Base-by-base conservation (phyloP, 2,329 filamentous ascomycete species). In the Mycosphaerella arachidis region DNA sequence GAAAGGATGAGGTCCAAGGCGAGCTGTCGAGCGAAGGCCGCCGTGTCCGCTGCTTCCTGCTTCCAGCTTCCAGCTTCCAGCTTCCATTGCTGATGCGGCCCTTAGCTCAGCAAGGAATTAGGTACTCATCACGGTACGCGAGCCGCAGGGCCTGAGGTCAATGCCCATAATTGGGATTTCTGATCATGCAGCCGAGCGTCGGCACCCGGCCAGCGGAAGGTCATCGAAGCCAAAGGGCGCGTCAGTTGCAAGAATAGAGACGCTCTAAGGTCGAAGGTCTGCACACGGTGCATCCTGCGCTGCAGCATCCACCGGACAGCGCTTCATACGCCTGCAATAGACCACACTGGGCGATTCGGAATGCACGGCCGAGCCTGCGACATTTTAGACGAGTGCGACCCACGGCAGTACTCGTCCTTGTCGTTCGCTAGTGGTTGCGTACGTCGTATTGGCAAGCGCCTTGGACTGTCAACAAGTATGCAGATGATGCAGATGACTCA, bases 401-500 rank as follows among this genome's bases (percentile, higher is more conserved):
- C 52, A 30, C 51, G 43, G 51, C 57, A 59, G 37, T 35, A 29
- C 33, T 54, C 35, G 50, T 52, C n/a, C 50, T 20, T 59, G 37
- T 54, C 54, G 37, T 46, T 48, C 54, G 53, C 30, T 57, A 52
- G 51, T 53, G 55, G 20, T 31, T 33, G 46, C 37, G 31, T 35
- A 56, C 18, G 59, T 53, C 55, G 52, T 56, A 56, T 61, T 58
- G 58, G 60, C 60, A 57, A 59, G 57, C 57, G 43, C 43, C 43
- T 57, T 45, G 60, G 40, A 46, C 57, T 43, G 35, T 57, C 43
- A 61, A 35, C 46, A 48, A 59, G 43, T 40, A 59, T 63, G 55
- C 54, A 57, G 61, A 60, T 60, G 55, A 63, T 59, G 60, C 58
- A 60, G 58, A 60, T 58, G 48, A 43, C 37, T 46, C 52, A 53